Conservation (phyloP, 768 basidiomycete species). For the Xanthoconium purpureum region DNA sequence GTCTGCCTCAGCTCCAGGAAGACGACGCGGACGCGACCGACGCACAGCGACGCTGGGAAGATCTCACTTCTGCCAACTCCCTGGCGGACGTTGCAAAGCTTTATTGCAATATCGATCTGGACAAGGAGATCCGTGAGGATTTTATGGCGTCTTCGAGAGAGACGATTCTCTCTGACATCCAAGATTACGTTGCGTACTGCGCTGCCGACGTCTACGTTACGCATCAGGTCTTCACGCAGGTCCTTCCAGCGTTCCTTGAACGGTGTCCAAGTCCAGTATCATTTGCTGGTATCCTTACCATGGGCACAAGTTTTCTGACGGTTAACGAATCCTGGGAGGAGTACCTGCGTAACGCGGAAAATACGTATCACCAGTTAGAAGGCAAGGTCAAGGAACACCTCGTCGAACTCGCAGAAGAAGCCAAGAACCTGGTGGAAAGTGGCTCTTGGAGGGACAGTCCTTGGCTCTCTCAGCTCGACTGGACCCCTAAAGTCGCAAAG, state of each 20-base stretch:
- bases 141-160: conserved; percentile 68
- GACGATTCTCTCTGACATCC: conserved; percentile 60
- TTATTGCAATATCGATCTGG: conserved; percentile 77
- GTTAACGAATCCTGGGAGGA: conserved; percentile 88
- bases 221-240: conserved; percentile 70
- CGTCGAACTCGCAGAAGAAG: conserved; percentile 62
- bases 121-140: conserved; percentile 76
- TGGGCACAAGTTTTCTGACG: conserved; percentile 90
- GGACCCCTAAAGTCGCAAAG: conserved; percentile 82
- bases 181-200: conserved; percentile 82
- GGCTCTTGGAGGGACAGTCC: conserved; percentile 67
- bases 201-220: conserved; percentile 82
- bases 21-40: conserved; percentile 40
- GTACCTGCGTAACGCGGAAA: conserved; percentile 78
- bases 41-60: conserved; percentile 78
- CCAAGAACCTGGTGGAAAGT: conserved; percentile 45
- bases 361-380: conserved; percentile 67
- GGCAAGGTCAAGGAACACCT: conserved; percentile 59
- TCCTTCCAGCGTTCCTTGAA: conserved; percentile 76
- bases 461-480: conserved; percentile 90
- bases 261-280: conserved; percentile 91
- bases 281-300: conserved; percentile 85
- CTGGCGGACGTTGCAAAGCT: conserved; percentile 88
- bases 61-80: conserved; percentile 87
- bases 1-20: conserved; percentile 35